phyloP scores from a whole-genome alignment of 805 yeast species.

The Wilhelminamyces savonicus region DNA sequence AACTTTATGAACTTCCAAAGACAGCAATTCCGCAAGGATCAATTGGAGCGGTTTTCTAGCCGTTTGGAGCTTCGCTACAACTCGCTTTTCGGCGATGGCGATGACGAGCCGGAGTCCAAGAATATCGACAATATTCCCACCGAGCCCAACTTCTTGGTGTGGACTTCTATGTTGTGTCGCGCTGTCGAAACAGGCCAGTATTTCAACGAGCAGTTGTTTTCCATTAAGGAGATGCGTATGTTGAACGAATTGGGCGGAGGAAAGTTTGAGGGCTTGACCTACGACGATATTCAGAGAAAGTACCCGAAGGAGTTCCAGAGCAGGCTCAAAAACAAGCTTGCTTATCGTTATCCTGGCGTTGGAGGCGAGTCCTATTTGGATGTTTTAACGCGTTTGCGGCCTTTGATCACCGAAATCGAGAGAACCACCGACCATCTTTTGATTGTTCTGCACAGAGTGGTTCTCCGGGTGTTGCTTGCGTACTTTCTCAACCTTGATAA shows the following conservation, averaged over 20 bases:
- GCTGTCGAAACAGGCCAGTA: conserved; percentile 71
- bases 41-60: conserved; percentile 47
- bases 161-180: conserved; percentile 85
- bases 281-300: conserved; percentile 68
- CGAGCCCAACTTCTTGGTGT: conserved; percentile 79
- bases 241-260: conserved; percentile 94
- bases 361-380: conserved; percentile 96
- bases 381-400: conserved; percentile 83
- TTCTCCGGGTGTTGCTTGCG: conserved; percentile 78
- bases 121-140: conserved; percentile 28
- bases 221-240: conserved; percentile 86
- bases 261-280: conserved; percentile 86
- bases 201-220: conserved; percentile 69
- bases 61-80: conserved; percentile 39
- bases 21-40: conserved; percentile 57
- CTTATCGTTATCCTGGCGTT: conserved; percentile 91
- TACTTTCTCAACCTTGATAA: conserved; percentile 80
- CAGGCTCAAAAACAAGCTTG: conserved; percentile 68
- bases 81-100: conserved; percentile 18
- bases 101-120: conserved; percentile 9
- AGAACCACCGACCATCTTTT: conserved; percentile 83
- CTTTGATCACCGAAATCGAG: conserved; percentile 88
- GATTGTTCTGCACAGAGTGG: conserved; percentile 85
- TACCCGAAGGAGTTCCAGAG: conserved; percentile 77
- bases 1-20: conserved; percentile 70